phyloP scores from a whole-genome alignment of 225 moss, liverwort and hornwort species.

The Climacium dendroides region DNA sequence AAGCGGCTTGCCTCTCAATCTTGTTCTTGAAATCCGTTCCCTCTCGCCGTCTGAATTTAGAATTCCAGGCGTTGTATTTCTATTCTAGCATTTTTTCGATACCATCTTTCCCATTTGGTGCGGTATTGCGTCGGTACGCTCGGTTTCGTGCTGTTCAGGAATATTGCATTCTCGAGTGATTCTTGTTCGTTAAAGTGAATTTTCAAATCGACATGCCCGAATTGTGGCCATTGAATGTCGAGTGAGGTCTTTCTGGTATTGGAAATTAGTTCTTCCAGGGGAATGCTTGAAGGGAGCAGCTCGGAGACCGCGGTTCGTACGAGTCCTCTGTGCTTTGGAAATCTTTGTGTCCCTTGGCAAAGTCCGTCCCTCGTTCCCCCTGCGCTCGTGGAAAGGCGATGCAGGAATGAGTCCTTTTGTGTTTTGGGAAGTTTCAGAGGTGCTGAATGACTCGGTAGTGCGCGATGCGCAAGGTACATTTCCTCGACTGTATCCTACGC shows the following conservation, averaged over 20 bases:
- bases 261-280: background rate
- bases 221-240: background rate
- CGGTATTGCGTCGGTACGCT: background rate
- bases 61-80: background rate
- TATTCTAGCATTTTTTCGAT: background rate
- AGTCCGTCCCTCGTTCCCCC: background rate
- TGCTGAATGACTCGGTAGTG: background rate
- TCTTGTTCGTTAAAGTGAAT: background rate
- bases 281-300: background rate
- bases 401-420: background rate
- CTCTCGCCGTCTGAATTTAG: conserved; percentile 3
- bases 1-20: background rate
- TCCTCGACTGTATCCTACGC: background rate
- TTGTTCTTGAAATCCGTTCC: conserved; percentile 7
- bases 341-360: background rate
- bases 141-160: background rate
- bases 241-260: background rate
- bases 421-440: background rate
- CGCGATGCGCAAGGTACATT: background rate
- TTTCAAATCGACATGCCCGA: background rate
- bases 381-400: background rate
- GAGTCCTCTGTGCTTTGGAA: background rate
- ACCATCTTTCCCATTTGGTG: background rate
- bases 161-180: background rate
- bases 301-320: background rate